A percentile compares a stretch with the other conserved stretches of the same genome.
Evolutionary conservation across 2,329 filamentous ascomycete species (phyloP).

Genomic region (Diplodia corticola): DNA sequence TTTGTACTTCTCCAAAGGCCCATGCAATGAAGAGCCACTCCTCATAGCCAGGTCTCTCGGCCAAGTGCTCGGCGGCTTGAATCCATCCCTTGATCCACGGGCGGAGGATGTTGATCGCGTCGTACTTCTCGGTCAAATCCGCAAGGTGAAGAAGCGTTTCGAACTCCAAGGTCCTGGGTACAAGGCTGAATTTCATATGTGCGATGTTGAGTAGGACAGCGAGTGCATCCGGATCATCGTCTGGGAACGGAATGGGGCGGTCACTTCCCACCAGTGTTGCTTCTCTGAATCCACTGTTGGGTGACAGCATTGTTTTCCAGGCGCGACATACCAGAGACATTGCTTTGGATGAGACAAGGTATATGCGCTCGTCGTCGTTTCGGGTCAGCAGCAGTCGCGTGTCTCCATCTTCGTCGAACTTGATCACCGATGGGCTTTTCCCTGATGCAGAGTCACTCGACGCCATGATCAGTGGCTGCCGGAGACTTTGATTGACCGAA

Average conservation of each 20-base stretch:
- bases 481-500: neutral
- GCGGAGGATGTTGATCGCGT: neutral
- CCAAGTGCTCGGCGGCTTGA: neutral
- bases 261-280: neutral
- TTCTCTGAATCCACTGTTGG: neutral
- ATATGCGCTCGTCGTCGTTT: neutral
- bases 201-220: constrained; percentile 20
- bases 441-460: neutral
- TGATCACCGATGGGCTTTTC: neutral
- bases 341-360: neutral
- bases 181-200: constrained; percentile 9
- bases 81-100: constrained; percentile 13
- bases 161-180: neutral
- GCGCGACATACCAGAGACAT: neutral
- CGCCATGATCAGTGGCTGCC: neutral
- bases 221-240: constrained; percentile 18
- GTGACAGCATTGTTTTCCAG: neutral
- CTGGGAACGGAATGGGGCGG: constrained; percentile 10
- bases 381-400: neutral
- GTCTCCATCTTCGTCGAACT: constrained; percentile 9
- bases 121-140: constrained; percentile 19
- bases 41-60: neutral
- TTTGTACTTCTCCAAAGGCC: neutral
- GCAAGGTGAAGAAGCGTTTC: neutral
- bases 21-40: constrained; percentile 12